A percentile compares a stretch with the other conserved stretches of the same genome.
phyloP scores from a whole-genome alignment of 2,329 filamentous ascomycete genomes.

The Penicillium sp. region DNA sequence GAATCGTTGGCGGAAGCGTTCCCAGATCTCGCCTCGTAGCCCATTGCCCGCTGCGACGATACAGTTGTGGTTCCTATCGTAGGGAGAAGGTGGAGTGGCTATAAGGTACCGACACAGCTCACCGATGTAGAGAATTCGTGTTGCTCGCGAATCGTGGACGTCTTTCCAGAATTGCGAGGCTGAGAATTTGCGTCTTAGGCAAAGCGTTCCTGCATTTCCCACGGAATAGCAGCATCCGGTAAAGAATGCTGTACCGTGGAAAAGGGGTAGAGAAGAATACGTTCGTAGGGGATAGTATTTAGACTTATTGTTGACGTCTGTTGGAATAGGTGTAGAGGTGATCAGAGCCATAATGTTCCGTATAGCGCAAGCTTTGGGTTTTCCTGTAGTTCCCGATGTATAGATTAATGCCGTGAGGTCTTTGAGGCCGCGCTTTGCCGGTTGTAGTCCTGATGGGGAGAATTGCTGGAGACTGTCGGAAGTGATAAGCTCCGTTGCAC shows the following conservation, averaged over 20 bases:
- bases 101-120: constrained; percentile 50
- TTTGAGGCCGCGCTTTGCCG: constrained; percentile 32
- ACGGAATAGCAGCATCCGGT: constrained; percentile 42
- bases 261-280: constrained; percentile 48
- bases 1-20: constrained; percentile 44
- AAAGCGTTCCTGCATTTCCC: constrained; percentile 42
- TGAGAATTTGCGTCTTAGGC: constrained; percentile 46
- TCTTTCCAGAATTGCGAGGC: constrained; percentile 46
- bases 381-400: constrained; percentile 48
- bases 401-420: constrained; percentile 44
- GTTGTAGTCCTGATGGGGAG: constrained; percentile 18
- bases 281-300: constrained; percentile 46
- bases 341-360: constrained; percentile 38
- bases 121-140: constrained; percentile 46
- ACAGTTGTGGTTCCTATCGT: constrained; percentile 44
- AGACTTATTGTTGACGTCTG: constrained; percentile 35
- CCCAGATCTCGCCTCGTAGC: constrained; percentile 47
- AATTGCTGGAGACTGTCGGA: constrained; percentile 25
- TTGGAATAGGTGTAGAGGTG: constrained; percentile 35
- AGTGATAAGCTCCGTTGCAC: constrained; percentile 25
- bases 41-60: constrained; percentile 48
- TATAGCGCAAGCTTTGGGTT: constrained; percentile 45
- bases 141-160: constrained; percentile 42
- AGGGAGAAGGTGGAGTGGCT: constrained; percentile 42
- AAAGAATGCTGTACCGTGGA: constrained; percentile 49